phyloP scores from a whole-genome alignment of 1,139 yeast species.

The Yamadazyma triangularis region DNA sequence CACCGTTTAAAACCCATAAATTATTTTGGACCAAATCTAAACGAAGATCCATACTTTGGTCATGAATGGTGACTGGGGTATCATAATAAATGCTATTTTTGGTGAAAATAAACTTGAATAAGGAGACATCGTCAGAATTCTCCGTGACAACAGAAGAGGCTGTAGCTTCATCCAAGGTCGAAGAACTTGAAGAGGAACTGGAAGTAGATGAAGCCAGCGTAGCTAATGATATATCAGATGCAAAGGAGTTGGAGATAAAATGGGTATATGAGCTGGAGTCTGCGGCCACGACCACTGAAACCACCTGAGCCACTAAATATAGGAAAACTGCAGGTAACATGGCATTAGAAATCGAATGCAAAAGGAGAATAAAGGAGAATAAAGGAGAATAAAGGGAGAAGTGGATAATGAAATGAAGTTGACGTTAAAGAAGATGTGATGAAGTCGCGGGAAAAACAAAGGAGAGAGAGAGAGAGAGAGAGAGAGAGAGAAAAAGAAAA shows the following conservation, averaged over 20 bases:
- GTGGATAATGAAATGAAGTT: too few species aligned
- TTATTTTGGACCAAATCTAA: slow-evolving; percentile 34
- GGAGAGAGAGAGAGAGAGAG: too few species aligned
- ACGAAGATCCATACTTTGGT: slow-evolving; percentile 17
- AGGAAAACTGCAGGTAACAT: too few species aligned
- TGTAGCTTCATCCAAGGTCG: slow-evolving; percentile 3
- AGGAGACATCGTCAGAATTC: slow-evolving; percentile 11
- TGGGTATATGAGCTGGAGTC: slow-evolving; percentile 11
- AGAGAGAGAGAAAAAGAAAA: too few species aligned
- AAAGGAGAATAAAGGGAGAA: too few species aligned
- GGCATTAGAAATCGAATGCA: too few species aligned
- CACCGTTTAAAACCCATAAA: slow-evolving; percentile 31
- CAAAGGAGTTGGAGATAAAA: slow-evolving; percentile 11
- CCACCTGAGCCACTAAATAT: too few species aligned
- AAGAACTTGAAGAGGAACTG: slow-evolving; percentile 2
- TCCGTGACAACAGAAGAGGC: slow-evolving; percentile 12
- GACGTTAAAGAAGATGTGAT: too few species aligned
- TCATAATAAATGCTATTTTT: slow-evolving; percentile 12
- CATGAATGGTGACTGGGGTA: slow-evolving; percentile 9
- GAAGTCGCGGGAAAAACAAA: too few species aligned
- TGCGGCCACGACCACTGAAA: too few species aligned
- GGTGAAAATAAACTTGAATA: slow-evolving; percentile 20
- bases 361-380: too few species aligned
- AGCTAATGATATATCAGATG: slow-evolving; percentile 3
- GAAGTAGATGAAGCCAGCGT: slow-evolving; percentile 4